phyloP scores from a whole-genome alignment of 805 yeast genomes.

The Helenozyma baotianmanensis region DNA sequence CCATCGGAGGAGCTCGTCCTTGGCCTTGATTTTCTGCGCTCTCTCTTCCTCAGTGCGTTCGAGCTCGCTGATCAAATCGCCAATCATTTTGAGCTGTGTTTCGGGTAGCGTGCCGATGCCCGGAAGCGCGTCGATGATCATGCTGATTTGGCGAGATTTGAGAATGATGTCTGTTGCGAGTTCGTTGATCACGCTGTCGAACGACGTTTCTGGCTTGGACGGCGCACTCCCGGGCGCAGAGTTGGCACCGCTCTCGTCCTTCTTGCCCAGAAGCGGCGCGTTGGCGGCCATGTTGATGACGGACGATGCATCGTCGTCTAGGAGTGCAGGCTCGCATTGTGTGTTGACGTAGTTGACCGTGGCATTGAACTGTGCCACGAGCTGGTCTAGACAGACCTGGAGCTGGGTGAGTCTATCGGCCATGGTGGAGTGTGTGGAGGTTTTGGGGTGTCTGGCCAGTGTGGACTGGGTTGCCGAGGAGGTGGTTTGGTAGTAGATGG shows the following conservation, averaged over 20 bases:
- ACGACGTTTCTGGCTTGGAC: constrained; percentile 12
- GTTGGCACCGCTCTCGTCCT: constrained; percentile 13
- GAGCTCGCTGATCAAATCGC: constrained; percentile 57
- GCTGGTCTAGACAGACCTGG: constrained; percentile 81
- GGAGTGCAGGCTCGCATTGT: constrained; percentile 32
- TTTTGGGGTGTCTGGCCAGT: no score
- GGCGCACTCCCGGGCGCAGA: constrained; percentile 9
- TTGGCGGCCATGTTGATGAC: constrained; percentile 60
- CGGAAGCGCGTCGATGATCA: constrained; percentile 83
- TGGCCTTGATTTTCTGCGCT: constrained; percentile 52
- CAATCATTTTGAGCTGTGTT: constrained; percentile 64
- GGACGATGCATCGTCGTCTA: constrained; percentile 60
- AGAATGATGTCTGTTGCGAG: constrained; percentile 78
- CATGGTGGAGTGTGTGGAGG: constrained; percentile 36
- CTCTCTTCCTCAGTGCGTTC: constrained; percentile 56
- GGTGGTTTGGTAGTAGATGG: no score
- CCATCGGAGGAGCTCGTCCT: constrained; percentile 56
- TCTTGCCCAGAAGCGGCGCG: constrained; percentile 44
- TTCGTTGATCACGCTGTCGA: constrained; percentile 58
- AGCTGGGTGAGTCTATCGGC: constrained; percentile 86
- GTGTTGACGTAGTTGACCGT: constrained; percentile 63
- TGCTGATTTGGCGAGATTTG: constrained; percentile 80
- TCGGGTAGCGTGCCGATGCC: constrained; percentile 84
- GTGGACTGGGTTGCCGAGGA: no score
- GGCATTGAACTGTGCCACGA: constrained; percentile 75